These are phyloP conservation scores for Chaetomiaceae sp. DNA, from an alignment of 2,329 filamentous ascomycete genomes.

Conservation along the genomic window DNA sequence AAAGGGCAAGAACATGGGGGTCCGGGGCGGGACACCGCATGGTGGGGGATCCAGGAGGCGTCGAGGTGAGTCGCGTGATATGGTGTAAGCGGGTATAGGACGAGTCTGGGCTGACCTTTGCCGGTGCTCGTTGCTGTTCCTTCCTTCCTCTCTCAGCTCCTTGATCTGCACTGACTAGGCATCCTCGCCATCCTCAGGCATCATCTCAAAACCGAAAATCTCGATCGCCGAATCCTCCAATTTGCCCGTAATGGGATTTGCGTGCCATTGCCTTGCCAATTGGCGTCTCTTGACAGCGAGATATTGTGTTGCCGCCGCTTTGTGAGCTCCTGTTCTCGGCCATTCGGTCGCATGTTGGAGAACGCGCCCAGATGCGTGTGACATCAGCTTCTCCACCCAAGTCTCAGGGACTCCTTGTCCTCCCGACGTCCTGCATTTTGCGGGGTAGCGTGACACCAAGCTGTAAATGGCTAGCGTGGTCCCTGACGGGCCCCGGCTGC, in stretches of 20 bases:
- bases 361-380: constrained; percentile 17
- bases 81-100: constrained; percentile 19
- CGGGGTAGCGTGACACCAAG: constrained; percentile 21
- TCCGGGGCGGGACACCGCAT: constrained; percentile 8
- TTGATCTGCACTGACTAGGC: constrained; percentile 11
- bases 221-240: constrained; percentile 8
- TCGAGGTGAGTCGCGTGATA: constrained; percentile 26
- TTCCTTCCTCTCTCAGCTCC: too few species aligned
- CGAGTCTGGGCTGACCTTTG: constrained; percentile 22
- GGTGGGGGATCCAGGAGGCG: constrained; percentile 19
- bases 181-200: too few species aligned
- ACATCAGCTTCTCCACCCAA: constrained; percentile 24
- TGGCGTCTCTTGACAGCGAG: constrained; percentile 10
- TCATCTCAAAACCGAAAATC: neutral
- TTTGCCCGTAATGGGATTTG: constrained; percentile 21
- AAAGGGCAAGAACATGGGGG: constrained; percentile 25
- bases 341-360: neutral
- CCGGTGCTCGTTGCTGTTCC: too few species aligned
- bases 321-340: neutral
- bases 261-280: constrained; percentile 12
- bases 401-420: constrained; percentile 22
- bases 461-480: neutral
- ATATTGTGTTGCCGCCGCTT: constrained; percentile 5
- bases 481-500: constrained; percentile 1
- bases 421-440: constrained; percentile 15